phyloP scores from a whole-genome alignment of 2,329 filamentous ascomycete genomes.

The Dactylellina cionopaga region DNA sequence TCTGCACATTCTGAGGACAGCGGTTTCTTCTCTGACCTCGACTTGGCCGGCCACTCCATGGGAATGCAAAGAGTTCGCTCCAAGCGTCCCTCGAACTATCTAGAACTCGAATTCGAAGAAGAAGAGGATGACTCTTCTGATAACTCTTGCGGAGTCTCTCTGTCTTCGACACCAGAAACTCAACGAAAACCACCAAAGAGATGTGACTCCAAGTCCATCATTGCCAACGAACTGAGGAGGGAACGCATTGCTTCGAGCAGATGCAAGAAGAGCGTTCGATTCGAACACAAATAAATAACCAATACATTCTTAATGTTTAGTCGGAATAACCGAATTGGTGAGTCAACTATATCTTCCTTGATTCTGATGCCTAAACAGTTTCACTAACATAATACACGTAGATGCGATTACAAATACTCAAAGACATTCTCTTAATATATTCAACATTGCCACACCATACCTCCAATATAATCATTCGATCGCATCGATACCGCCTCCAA shows the following conservation, averaged over 20 bases:
- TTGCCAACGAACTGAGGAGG: conserved; percentile 48
- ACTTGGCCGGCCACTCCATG: conserved; percentile 46
- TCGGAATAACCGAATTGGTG: conserved; percentile 44
- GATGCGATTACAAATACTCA: conserved; percentile 48
- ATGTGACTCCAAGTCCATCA: conserved; percentile 52
- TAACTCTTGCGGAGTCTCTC: conserved; percentile 44
- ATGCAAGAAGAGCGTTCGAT: conserved; percentile 52
- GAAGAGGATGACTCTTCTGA: conserved; percentile 49
- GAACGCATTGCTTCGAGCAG: conserved; percentile 43
- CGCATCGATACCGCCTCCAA: conserved; percentile 33
- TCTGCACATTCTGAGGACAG: conserved; percentile 45
- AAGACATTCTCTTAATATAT: conserved; percentile 21
- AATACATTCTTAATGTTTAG: conserved; percentile 7
- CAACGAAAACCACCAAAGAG: conserved; percentile 49
- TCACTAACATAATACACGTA: conserved; percentile 25
- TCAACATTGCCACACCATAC: conserved; percentile 25
- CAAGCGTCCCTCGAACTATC: conserved; percentile 50
- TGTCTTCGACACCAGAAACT: conserved; percentile 44
- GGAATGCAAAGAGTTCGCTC: conserved; percentile 49
- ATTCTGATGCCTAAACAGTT: conserved; percentile 4
- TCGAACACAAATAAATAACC: conserved; percentile 46
- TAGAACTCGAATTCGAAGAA: conserved; percentile 51
- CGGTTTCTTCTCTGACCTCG: conserved; percentile 52
- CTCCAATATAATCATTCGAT: conserved; percentile 18
- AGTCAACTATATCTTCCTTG: conserved; percentile 21